Conservation (phyloP, 306 rosid genomes). For the Neltuma alba region DNA sequence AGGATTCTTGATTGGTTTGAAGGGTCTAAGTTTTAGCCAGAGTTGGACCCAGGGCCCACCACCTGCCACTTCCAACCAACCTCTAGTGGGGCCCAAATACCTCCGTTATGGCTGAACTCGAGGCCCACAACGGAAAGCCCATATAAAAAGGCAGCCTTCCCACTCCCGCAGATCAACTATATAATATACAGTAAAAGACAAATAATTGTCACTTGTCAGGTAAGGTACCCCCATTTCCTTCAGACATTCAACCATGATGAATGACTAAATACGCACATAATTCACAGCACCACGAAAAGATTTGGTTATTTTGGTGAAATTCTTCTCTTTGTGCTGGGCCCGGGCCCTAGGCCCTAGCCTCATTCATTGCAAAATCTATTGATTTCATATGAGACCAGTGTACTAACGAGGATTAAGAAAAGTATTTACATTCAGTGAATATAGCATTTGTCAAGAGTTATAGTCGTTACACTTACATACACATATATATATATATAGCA, state of each 20-base stretch:
- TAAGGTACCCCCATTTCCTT: background rate
- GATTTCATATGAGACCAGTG: background rate
- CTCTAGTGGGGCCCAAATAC: slow-evolving; percentile 37
- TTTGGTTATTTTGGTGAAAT: background rate
- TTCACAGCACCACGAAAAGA: background rate
- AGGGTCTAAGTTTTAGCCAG: slow-evolving; percentile 33
- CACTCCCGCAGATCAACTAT: background rate
- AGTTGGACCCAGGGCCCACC: slow-evolving; percentile 50
- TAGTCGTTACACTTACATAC: no score
- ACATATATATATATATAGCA: no score
- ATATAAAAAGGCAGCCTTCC: background rate
- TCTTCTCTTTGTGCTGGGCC: background rate
- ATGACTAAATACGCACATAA: background rate
- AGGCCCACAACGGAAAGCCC: slow-evolving; percentile 53
- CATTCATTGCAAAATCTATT: slow-evolving; percentile 1
- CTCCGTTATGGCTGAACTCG: slow-evolving; percentile 20
- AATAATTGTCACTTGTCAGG: slow-evolving; percentile 19
- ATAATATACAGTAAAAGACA: background rate
- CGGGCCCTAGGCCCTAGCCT: background rate
- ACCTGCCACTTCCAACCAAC: slow-evolving; percentile 37
- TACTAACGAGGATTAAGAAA: no score
- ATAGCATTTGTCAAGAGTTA: no score
- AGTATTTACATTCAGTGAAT: no score
- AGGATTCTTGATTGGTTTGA: slow-evolving; percentile 46
- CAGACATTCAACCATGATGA: no score